A percentile compares a stretch with the other conserved stretches of the same genome.
Conservation (phyloP, 202 grass and related monocot species). For the Eragrostis tef region DNA sequence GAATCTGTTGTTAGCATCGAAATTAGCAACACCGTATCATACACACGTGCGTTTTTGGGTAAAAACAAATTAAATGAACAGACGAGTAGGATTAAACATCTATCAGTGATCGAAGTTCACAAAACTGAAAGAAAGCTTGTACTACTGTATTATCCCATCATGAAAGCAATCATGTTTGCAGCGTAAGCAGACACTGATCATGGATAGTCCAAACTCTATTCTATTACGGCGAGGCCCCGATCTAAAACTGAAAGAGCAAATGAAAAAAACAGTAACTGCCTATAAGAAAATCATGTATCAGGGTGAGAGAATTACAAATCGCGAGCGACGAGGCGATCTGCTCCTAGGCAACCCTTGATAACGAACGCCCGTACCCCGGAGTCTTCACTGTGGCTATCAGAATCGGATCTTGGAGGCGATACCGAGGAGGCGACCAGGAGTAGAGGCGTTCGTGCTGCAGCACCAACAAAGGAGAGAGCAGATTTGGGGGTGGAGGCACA, state of each 20-base stretch:
- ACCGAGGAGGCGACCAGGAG: too few relatives aligned
- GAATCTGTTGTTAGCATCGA: slow-evolving; percentile 30
- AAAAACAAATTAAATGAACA: not conserved
- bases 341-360: not conserved
- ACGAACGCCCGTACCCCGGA: slow-evolving; percentile 3
- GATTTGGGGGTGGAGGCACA: slow-evolving; percentile 23
- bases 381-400: not conserved
- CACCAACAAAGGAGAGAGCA: slow-evolving; percentile 26
- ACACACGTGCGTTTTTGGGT: not conserved
- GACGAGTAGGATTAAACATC: not conserved
- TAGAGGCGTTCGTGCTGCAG: slow-evolving; percentile 22
- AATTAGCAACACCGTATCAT: not conserved
- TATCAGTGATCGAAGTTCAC: not conserved
- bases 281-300: not conserved
- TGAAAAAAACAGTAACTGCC: not conserved
- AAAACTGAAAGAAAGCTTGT: not conserved
- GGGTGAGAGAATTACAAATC: slow-evolving; percentile 31
- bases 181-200: not conserved
- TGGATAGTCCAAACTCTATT: slow-evolving; percentile 2
- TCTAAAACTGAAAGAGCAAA: not conserved
- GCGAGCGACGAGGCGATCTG: not conserved
- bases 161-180: too few relatives aligned
- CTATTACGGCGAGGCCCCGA: not conserved
- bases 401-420: slow-evolving; percentile 37
- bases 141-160: too few relatives aligned